Conservation (phyloP, 176 grass and related monocot species). For the Cenchrus americanus region DNA sequence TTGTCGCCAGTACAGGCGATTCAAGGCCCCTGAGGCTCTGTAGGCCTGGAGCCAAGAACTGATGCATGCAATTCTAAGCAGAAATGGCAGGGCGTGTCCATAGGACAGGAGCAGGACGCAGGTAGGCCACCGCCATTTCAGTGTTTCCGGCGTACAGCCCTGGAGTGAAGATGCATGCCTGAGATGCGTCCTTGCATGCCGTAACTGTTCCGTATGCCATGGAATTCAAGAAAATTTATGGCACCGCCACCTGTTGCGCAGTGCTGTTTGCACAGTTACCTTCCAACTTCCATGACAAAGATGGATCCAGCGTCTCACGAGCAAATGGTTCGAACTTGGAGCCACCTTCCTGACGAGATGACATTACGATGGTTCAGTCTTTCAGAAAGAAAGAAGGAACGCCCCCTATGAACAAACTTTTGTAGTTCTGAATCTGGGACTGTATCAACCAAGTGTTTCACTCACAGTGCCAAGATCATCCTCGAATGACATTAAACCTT, state of each 20-base stretch:
- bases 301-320: slow-evolving; percentile 63
- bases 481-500: slow-evolving; percentile 61
- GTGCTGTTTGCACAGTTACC: slow-evolving; percentile 50
- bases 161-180: neutral
- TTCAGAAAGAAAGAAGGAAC: slow-evolving; percentile 4
- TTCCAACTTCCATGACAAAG: slow-evolving; percentile 89
- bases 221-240: slow-evolving; percentile 6
- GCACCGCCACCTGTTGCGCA: neutral
- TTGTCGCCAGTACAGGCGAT: neutral
- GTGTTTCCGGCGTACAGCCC: neutral
- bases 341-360: slow-evolving; percentile 50
- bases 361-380: slow-evolving; percentile 26
- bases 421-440: neutral
- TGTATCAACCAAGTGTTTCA: slow-evolving; percentile 14
- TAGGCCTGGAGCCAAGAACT: neutral
- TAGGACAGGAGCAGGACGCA: too few relatives aligned
- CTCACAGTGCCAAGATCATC: slow-evolving; percentile 54
- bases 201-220: slow-evolving; percentile 21
- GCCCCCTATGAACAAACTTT: neutral
- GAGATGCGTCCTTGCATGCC: slow-evolving; percentile 7
- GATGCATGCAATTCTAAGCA: slow-evolving; percentile 27
- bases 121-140: neutral
- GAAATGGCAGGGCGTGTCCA: too few relatives aligned
- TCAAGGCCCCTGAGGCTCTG: neutral
- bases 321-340: slow-evolving; percentile 63